These are phyloP conservation scores for Aspergillus indologenus DNA, from an alignment of 495 filamentous ascomycete genomes.

Conservation along the genomic window DNA sequence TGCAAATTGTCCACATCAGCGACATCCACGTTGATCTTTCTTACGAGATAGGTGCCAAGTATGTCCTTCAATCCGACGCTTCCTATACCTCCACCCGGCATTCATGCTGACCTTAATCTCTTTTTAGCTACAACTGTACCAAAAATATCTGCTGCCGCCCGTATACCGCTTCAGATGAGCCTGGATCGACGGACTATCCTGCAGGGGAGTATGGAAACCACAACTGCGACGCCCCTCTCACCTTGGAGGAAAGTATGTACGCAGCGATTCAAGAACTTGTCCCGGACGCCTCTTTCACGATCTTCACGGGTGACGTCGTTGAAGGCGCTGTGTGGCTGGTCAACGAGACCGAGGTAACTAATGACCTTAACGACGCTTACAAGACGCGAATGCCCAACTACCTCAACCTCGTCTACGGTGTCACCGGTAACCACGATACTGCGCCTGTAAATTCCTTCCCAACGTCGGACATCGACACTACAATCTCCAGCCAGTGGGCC, in stretches of 20 bases:
- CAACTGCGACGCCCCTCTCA: slow-evolving; percentile 4
- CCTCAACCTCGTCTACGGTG: slow-evolving; percentile 3
- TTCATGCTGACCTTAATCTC: not conserved
- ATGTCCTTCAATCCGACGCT: too few relatives aligned
- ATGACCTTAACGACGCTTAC: slow-evolving; percentile 1
- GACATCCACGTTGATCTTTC: slow-evolving; percentile 3
- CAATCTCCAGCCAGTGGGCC: slow-evolving; percentile 56
- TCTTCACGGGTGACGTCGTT: slow-evolving; percentile 3
- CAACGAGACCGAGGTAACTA: slow-evolving; percentile 1
- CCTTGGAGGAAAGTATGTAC: slow-evolving; percentile 3
- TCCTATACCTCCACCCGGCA: not conserved
- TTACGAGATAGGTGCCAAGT: slow-evolving; percentile 3
- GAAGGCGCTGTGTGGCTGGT: slow-evolving; percentile 4
- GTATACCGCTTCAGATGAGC: not conserved
- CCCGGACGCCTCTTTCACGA: not conserved
- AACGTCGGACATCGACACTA: slow-evolving; percentile 49
- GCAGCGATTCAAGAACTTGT: slow-evolving; percentile 1
- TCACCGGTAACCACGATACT: slow-evolving; percentile 52
- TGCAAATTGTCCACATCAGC: slow-evolving; percentile 5
- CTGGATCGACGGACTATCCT: not conserved
- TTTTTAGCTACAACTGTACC: slow-evolving; percentile 3
- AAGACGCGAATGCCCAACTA: not conserved
- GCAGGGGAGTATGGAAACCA: slow-evolving; percentile 4
- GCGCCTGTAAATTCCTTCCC: slow-evolving; percentile 50
- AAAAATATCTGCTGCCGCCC: slow-evolving; percentile 2